Conservation (phyloP, 768 basidiomycete species). For the Tephrocybe sp. region DNA sequence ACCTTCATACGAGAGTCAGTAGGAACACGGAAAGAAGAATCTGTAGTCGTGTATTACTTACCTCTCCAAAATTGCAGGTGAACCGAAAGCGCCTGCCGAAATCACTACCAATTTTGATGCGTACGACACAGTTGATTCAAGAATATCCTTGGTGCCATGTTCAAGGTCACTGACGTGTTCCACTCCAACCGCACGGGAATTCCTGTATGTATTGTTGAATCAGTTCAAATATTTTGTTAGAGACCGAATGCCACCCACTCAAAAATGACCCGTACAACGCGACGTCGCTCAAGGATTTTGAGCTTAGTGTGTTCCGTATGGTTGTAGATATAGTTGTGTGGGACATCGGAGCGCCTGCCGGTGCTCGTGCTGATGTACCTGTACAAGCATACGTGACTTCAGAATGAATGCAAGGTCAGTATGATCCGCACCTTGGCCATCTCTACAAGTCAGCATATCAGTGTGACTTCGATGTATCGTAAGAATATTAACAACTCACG, state of each 20-base stretch:
- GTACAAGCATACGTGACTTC: not conserved
- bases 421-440: slow-evolving; percentile 46
- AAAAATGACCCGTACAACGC: slow-evolving; percentile 47
- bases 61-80: slow-evolving; percentile 53
- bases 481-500: slow-evolving; percentile 31
- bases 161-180: slow-evolving; percentile 43
- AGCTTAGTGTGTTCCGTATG: slow-evolving; percentile 41
- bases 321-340: slow-evolving; percentile 52
- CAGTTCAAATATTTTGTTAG: not conserved
- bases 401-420: too few species aligned
- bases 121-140: slow-evolving; percentile 22
- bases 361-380: slow-evolving; percentile 54
- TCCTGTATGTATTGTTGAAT: slow-evolving; percentile 26
- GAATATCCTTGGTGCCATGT: slow-evolving; percentile 20
- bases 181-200: slow-evolving; percentile 43
- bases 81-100: slow-evolving; percentile 53
- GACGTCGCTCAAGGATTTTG: slow-evolving; percentile 33
- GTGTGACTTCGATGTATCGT: not conserved
- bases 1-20: slow-evolving; percentile 25
- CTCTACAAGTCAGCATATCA: slow-evolving; percentile 28
- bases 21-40: not conserved
- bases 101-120: slow-evolving; percentile 47
- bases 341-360: slow-evolving; percentile 54
- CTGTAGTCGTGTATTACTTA: slow-evolving; percentile 10
- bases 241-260: slow-evolving; percentile 31